phyloP scores from a whole-genome alignment of 176 grass and related monocot genomes.

The Oryza longistaminata region DNA sequence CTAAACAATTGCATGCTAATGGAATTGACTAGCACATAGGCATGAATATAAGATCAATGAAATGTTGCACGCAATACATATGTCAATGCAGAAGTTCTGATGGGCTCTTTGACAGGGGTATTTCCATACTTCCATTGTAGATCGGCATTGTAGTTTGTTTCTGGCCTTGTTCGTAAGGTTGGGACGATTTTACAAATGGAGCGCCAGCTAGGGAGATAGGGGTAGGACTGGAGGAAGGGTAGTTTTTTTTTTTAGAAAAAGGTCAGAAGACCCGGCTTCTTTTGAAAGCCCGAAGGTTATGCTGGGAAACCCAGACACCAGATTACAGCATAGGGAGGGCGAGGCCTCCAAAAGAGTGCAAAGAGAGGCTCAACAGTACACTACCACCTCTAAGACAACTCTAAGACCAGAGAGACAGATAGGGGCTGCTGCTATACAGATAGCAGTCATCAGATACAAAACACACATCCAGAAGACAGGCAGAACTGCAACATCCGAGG shows the following conservation, averaged over 20 bases:
- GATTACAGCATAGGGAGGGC: too few species aligned
- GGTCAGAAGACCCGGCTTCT: too few species aligned
- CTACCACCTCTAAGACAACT: too few species aligned
- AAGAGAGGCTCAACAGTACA: too few species aligned
- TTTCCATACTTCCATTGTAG: not conserved
- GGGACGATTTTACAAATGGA: not conserved
- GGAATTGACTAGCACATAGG: not conserved
- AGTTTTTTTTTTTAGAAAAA: not conserved
- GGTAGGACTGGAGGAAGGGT: not conserved
- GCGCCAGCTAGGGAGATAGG: not conserved
- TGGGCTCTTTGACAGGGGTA: not conserved
- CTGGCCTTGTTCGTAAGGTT: not conserved
- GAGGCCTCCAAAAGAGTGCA: too few species aligned
- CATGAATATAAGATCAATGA: constrained; percentile 3
- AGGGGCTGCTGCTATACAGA: too few species aligned
- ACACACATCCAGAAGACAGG: too few species aligned
- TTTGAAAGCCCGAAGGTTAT: too few species aligned
- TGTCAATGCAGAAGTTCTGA: not conserved
- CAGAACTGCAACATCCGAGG: too few species aligned
- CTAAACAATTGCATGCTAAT: not conserved
- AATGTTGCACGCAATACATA: not conserved
- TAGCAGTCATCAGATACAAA: too few species aligned
- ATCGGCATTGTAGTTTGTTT: not conserved
- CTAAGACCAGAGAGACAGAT: too few species aligned
- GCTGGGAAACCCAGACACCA: too few species aligned